Conservation (phyloP, 1,284 basidiomycete genomes). For the Cryptococcus sp. region DNA sequence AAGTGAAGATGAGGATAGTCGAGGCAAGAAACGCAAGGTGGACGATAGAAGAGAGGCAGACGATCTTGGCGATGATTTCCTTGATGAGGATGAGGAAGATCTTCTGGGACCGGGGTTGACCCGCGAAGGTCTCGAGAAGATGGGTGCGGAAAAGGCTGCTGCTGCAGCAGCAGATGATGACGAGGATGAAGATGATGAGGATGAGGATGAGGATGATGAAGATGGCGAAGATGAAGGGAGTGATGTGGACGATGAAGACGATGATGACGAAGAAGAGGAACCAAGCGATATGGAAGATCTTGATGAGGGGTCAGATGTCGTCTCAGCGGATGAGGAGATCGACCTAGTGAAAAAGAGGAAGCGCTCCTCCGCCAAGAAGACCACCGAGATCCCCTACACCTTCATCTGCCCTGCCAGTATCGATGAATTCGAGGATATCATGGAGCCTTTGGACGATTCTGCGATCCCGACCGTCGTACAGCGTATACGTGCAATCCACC, state of each 20-base stretch:
- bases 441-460: conserved; percentile 63
- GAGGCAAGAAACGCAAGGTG: conserved; percentile 47
- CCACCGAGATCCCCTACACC: conserved; percentile 81
- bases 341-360: conserved; percentile 19
- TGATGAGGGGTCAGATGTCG: conserved; percentile 34
- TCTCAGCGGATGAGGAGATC: conserved; percentile 28
- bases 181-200: conserved; percentile 32
- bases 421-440: conserved; percentile 79
- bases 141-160: conserved; percentile 6
- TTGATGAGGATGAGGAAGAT: conserved; percentile 49
- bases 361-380: conserved; percentile 54
- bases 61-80: conserved; percentile 90
- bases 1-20: conserved; percentile 57
- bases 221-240: conserved; percentile 32
- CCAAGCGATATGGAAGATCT: conserved; percentile 35
- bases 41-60: conserved; percentile 61
- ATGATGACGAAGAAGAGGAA: conserved; percentile 31
- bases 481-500: conserved; percentile 84
- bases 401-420: conserved; percentile 84
- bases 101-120: conserved; percentile 54
- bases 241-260: conserved; percentile 35
- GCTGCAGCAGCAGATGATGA: conserved; percentile 26
- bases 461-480: conserved; percentile 81
- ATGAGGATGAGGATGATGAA: conserved; percentile 22
- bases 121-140: conserved; percentile 41